Base-by-base conservation (phyloP, 139 green algal species). In the Axilococcus clingmanii region DNA sequence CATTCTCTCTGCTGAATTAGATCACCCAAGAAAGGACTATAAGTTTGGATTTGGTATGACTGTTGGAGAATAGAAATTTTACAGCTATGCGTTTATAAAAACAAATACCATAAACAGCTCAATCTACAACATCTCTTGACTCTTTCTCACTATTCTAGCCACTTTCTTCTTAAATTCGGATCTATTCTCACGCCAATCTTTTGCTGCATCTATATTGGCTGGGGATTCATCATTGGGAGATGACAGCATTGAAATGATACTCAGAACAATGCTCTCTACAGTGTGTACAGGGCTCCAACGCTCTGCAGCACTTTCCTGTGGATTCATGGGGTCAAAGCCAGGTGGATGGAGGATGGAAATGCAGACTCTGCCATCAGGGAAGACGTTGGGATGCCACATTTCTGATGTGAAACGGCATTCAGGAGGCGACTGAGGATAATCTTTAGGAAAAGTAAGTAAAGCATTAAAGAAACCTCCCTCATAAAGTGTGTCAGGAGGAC, bases 401-500 rank as follows among this genome's bases (percentile, higher is more conserved):
- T 99, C 93, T 44, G 86, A 96, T 0, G 79, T 94, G 75, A 99
- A 99, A 1, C 81, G 73, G 65, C 90, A 94, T 2, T 70, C 77
- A 17, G 93, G 93, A 14, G 93, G 93, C 4, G 61, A 88, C 56
- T 99, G 90, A 7, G 93, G 93, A 61, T 99, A 99, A 79, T 99
- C 94, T 47, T 79, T 81, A 4, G 93, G 93, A 61, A 99, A 99
- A 20, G 71, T 83, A 55, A 99, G 76, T 5, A 64, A 44, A 2
- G 89, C 88, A 55, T 94, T 96, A 75, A 99, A 99, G 71, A 99
- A 98, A n/a, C 93, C 93, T 20, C 93, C 93, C 76, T 99, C 93
- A 53, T 98, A 99, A 0, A 95, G 63, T 0, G 93, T 99, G 43
- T 99, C 93, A 36, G 91, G 91, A 8, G 93, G 93, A 1, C 93